A percentile compares a stretch with the other conserved stretches of the same genome.
These are phyloP conservation scores for Dactylonectria macrodidyma DNA, from an alignment of 2,329 filamentous ascomycete genomes.

Conservation along the genomic window DNA sequence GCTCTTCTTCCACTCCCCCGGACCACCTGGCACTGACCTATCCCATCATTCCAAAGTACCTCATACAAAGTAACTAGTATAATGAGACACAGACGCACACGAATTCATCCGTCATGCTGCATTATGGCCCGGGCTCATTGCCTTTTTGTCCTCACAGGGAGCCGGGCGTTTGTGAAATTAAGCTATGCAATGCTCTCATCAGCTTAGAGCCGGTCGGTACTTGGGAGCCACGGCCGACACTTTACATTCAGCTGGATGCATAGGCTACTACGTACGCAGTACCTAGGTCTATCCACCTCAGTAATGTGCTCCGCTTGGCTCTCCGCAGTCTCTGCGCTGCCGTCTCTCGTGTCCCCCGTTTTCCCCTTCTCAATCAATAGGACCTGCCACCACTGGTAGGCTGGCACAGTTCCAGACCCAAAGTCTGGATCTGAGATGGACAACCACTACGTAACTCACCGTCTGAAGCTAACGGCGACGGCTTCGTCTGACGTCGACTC, in stretches of 20 bases:
- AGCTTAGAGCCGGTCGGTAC: slow-evolving; percentile 5
- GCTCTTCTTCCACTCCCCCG: background rate
- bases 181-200: slow-evolving; percentile 23
- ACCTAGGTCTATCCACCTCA: no score
- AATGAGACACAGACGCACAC: background rate
- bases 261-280: no score
- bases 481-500: slow-evolving; percentile 24
- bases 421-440: no score
- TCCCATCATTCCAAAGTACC: background rate
- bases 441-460: slow-evolving; percentile 6
- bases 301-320: slow-evolving; percentile 22
- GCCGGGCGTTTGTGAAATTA: slow-evolving; percentile 28
- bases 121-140: slow-evolving; percentile 4
- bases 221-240: slow-evolving; percentile 9
- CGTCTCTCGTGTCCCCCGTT: background rate
- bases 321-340: slow-evolving; percentile 27
- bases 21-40: no score
- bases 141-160: slow-evolving; percentile 5
- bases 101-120: slow-evolving; percentile 8
- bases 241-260: background rate
- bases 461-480: slow-evolving; percentile 25
- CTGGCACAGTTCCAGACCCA: no score
- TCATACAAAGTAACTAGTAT: background rate
- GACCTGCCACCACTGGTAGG: slow-evolving; percentile 2
- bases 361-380: slow-evolving; percentile 11